A percentile compares a stretch with the other conserved stretches of the same genome.
Evolutionary conservation across 2,329 filamentous ascomycete species (phyloP).

Genomic region (Pseudofabraea citricarpa): DNA sequence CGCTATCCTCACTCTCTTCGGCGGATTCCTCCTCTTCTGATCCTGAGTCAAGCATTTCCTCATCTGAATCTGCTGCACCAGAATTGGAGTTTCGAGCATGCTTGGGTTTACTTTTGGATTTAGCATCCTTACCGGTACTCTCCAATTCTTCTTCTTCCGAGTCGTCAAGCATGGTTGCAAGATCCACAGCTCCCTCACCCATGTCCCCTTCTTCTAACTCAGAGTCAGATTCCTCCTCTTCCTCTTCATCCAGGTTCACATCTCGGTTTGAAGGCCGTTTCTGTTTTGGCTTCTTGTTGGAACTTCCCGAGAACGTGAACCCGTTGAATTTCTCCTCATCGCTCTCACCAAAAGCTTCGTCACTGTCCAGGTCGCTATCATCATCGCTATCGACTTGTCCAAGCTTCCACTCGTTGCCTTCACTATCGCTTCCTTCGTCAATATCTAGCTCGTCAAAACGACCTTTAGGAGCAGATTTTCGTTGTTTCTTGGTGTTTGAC

Average conservation of each 20-base stretch:
- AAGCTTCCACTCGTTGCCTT: slow-evolving; percentile 64
- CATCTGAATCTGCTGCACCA: slow-evolving; percentile 37
- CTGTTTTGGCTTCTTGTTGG: slow-evolving; percentile 46
- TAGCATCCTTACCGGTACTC: slow-evolving; percentile 27
- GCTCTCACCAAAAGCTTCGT: slow-evolving; percentile 67
- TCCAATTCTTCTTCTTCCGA: slow-evolving; percentile 61
- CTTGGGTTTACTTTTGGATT: slow-evolving; percentile 26
- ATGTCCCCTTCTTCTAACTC: slow-evolving; percentile 67
- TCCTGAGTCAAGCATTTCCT: slow-evolving; percentile 20
- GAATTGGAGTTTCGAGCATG: slow-evolving; percentile 35
- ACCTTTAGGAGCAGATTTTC: slow-evolving; percentile 21
- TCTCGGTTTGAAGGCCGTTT: slow-evolving; percentile 39
- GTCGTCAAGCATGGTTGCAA: slow-evolving; percentile 27
- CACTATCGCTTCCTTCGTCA: slow-evolving; percentile 61
- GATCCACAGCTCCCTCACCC: slow-evolving; percentile 37
- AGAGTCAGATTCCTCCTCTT: slow-evolving; percentile 30
- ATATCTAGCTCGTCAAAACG: slow-evolving; percentile 38
- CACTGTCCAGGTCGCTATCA: slow-evolving; percentile 65
- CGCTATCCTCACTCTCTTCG: slow-evolving; percentile 45
- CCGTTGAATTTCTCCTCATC: slow-evolving; percentile 68
- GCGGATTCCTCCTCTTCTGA: slow-evolving; percentile 45
- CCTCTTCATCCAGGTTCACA: slow-evolving; percentile 46
- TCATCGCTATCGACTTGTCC: slow-evolving; percentile 62
- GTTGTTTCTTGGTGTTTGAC: slow-evolving; percentile 29
- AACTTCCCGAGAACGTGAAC: slow-evolving; percentile 58